These are phyloP conservation scores for Trichomonascaceae sp. DNA, from an alignment of 1,139 yeast species.

Conservation along the genomic window DNA sequence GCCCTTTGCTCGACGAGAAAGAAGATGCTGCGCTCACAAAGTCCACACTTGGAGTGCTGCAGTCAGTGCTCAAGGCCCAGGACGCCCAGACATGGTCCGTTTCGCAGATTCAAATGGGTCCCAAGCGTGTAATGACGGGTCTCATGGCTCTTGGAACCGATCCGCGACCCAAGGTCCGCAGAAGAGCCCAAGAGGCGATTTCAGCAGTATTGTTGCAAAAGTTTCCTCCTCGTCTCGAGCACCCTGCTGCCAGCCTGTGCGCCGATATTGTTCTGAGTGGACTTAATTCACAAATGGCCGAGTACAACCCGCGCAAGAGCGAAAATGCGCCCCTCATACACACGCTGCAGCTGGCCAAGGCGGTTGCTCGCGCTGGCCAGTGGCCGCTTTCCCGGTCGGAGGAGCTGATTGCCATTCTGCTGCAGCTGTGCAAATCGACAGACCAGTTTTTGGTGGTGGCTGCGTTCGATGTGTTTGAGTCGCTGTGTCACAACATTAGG, in stretches of 20 bases:
- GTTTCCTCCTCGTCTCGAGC: conserved; percentile 66
- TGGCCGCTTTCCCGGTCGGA: conserved; percentile 73
- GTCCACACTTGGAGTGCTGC: conserved; percentile 78
- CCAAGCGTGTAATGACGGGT: conserved; percentile 72
- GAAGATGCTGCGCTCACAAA: conserved; percentile 74
- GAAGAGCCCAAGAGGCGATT: conserved; percentile 86
- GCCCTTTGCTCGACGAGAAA: conserved; percentile 61
- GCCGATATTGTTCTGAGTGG: conserved; percentile 55
- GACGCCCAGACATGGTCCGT: conserved; percentile 65
- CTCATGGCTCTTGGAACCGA: conserved; percentile 71
- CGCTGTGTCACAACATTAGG: conserved; percentile 59
- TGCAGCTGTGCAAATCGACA: conserved; percentile 65
- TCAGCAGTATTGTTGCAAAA: conserved; percentile 41
- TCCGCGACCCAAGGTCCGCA: conserved; percentile 89
- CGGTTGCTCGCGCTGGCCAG: conserved; percentile 58
- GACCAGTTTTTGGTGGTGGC: conserved; percentile 75
- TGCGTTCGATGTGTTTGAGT: conserved; percentile 78
- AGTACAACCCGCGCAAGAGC: conserved; percentile 20
- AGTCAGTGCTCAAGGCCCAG: conserved; percentile 66
- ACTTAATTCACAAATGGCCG: conserved; percentile 32
- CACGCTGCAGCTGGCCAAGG: conserved; percentile 55
- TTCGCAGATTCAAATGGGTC: conserved; percentile 40
- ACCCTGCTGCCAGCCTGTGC: conserved; percentile 58
- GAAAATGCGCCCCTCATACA: conserved; percentile 47
- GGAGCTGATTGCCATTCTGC: conserved; percentile 57